Conservation (phyloP, 2,329 filamentous ascomycete genomes). For the Colletotrichum trifolii region DNA sequence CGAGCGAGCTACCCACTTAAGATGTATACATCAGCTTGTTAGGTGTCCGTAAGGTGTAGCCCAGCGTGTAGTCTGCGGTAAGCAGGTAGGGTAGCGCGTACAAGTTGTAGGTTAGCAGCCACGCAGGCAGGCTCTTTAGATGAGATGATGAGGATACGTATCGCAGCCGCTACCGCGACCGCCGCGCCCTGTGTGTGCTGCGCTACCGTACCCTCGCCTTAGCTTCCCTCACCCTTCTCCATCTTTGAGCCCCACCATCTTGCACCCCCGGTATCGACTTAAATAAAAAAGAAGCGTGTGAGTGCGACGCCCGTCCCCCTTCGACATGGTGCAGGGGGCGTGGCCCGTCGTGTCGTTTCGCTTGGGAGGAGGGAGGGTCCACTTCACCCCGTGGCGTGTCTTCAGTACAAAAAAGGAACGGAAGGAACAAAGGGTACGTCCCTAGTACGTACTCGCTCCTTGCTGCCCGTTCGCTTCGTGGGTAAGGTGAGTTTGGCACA, state of each 20-base stretch:
- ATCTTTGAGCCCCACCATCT: slow-evolving; percentile 16
- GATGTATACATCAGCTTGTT: no score
- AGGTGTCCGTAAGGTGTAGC: no score
- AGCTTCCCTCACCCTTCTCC: slow-evolving; percentile 13
- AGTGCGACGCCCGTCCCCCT: slow-evolving; percentile 22
- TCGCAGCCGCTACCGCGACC: slow-evolving; percentile 17
- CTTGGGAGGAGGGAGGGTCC: slow-evolving; percentile 20
- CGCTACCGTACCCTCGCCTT: slow-evolving; percentile 1
- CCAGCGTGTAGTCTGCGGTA: no score
- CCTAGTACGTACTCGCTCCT: slow-evolving; percentile 23
- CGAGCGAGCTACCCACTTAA: slow-evolving; percentile 4
- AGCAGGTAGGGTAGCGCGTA: no score
- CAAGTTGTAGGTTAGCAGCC: no score
- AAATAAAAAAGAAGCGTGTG: slow-evolving; percentile 25
- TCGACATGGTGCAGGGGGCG: slow-evolving; percentile 14
- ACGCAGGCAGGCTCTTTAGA: slow-evolving; percentile 15
- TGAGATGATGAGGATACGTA: slow-evolving; percentile 31
- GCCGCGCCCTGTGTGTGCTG: neutral
- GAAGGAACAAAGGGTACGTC: slow-evolving; percentile 33
- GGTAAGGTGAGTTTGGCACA: slow-evolving; percentile 57
- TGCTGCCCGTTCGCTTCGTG: slow-evolving; percentile 50
- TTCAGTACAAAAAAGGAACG: slow-evolving; percentile 23
- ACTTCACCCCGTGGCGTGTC: slow-evolving; percentile 24
- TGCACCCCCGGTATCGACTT: slow-evolving; percentile 24
- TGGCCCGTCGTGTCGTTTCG: slow-evolving; percentile 32